Base-by-base conservation (phyloP, 1,284 basidiomycete genomes). In the Pisolithus thermaeus region DNA sequence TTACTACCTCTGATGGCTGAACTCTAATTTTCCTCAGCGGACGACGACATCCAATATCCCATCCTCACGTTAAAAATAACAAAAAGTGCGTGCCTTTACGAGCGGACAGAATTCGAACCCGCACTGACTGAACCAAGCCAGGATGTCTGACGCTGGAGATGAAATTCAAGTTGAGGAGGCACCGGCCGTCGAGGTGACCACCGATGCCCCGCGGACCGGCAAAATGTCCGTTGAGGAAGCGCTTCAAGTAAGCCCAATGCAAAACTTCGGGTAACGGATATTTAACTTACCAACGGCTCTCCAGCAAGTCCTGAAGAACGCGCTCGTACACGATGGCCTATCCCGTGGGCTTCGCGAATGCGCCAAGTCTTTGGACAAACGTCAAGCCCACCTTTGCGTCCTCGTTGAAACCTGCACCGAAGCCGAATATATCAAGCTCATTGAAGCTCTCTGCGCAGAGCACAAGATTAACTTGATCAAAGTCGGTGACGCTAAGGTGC, bases 381-480 rank as follows among this genome's bases (percentile, higher is more conserved):
- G 94, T 66, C 92, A 97, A 82, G 96, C 96, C 54, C 96, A 98
- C 76, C 83, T 99, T 55, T 98, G 96, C 77, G 95, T 99, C 58
- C 89, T 99, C 68, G 94, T 97, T 71, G 96, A 99, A 85, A 94
- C 93, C 56, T 97, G 94, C 81, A 96, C 90, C 56, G 96, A 98
- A 79, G 92, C 94, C 64, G 96, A 97, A 78, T 98, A 99, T 84
- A 90, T 97, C 83, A 64, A 27, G 6, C 25, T 27, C 25, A 27
- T 7, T 4, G 7, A 27, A 27, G 7, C 7, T 27, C 6, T 27
- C 7, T 7, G 25, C 7, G 25, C 25, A 25, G 95, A 97, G 80
- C 92, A 97, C 85, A 94, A 94, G 75, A 97, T 98, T 78, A 94
- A 96, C 82, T 79, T 98, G 61, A 97, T 98, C 88, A 97, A 97